Evolutionary conservation across 1,284 basidiomycete genomes (phyloP), one percentile per base, ranked within the genome.

Genomic region (Schizophyllum commune): DNA sequence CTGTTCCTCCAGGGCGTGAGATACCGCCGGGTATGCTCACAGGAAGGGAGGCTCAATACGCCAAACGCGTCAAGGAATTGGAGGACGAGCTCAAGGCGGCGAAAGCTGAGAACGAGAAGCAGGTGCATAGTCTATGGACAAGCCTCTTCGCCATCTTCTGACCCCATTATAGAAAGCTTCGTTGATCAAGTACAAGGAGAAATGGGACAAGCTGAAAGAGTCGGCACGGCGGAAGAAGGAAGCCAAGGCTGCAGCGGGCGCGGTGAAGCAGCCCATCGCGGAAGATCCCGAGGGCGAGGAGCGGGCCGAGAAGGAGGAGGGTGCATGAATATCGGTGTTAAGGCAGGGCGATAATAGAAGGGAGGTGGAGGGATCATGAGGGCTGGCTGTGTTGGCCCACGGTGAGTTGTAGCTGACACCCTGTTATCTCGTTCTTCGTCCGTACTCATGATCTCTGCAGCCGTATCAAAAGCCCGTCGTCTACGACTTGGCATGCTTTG

Each of bases 151-250:
- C 20, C 20, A 56, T 20, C 47, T 63, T 62, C 60, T 69, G 60
- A 65, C 65, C n/a, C 56, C 60, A 55, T 62, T 60, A 63, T 74
- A 94, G 91, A 88, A 88, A 83, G 79, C 82, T 15, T 89, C 92
- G 80, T 88, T 94, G 65, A 80, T 82, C 17, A 90, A 91, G 69
- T 95, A 92, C 76, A 85, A 88, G 56, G 92, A 89, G 70, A 80
- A 90, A 62, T 94, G 92, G 88, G 91, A 93, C 68, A 92, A 92
- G 71, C 77, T 96, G 64, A 95, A 95, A 71, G 86, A 91, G 66
- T 89, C 87, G 32, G 89, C 91, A 15, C 89, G 87, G 70, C 85
- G 87, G 62, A 94, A 94, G 77, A 91, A 92, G 71, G 89, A 92
- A 69, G 89, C 88, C 13, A 92, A 89, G 70, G 82, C 80, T n/a